Base-by-base conservation (phyloP, 495 filamentous ascomycete species). In the Aspergillus taichungensis region DNA sequence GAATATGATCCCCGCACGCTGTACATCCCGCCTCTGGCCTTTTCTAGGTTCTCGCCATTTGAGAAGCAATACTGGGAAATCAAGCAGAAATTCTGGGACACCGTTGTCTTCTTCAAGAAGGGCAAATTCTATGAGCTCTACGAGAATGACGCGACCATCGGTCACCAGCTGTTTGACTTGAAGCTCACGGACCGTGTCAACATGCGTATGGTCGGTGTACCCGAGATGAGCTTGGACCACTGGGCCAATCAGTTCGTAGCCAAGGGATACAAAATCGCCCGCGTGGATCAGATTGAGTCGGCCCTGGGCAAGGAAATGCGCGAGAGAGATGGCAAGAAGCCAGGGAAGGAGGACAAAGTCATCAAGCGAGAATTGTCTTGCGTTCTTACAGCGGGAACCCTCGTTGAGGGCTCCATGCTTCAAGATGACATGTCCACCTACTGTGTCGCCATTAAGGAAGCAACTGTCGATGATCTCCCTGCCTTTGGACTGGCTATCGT, bases 41-140 rank as follows among this genome's bases (percentile, higher is more conserved):
- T 79, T 77, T 64, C 62, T 0, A 77, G 83, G 3, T 95, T 99
- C 59, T 88, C 88, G 0, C 76, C 91, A 0, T 99, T 99, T 49
- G 92, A 99, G 68, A 92, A 88, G 62, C 92, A 99, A 54, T 99
- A 97, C 64, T 99, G 92, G 92, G 90, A 95, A 56, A 97, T 99
- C 63, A 99, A 99, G 72, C 85, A 88, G 64, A 95, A 95, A 41
- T 87, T 91, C 52, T 95, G 86, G 86, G 88, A 95, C 48, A 97
- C 89, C 0, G 83, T 99, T 13, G 92, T 99, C 10, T 99, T 99
- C 68, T 99, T 99, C 75, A 97, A 95, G 67, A 99, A 99, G 68
- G 92, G 92, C 47, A 99, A 99, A 60, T 99, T 99, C 66, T 99
- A 95, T 62, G 92, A 99, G 60, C 75, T 99, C 0, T 99, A 96